A percentile compares a stretch with the other conserved stretches of the same genome.
phyloP scores from a whole-genome alignment of 2,329 filamentous ascomycete genomes.

The Lasiodiplodia citricola region DNA sequence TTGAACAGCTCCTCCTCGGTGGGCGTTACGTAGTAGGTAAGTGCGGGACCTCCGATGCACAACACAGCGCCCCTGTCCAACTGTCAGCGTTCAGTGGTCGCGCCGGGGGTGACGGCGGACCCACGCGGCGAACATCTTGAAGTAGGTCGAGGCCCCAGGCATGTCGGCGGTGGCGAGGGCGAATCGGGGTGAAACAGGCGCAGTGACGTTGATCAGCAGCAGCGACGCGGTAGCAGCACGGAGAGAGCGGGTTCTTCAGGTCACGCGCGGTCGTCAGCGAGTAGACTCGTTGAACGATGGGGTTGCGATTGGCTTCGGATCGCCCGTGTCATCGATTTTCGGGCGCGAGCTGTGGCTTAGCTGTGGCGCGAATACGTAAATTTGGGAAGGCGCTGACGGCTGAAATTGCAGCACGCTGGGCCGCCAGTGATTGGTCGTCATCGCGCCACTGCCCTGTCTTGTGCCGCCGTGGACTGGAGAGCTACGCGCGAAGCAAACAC shows the following conservation, averaged over 20 bases:
- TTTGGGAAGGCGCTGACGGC: not conserved
- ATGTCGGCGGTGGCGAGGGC: slow-evolving; percentile 13
- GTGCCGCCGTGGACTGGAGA: not conserved
- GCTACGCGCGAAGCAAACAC: slow-evolving; percentile 17
- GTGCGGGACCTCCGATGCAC: slow-evolving; percentile 81
- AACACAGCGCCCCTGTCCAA: slow-evolving; percentile 68
- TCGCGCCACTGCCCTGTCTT: not conserved
- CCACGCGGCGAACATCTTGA: slow-evolving; percentile 72
- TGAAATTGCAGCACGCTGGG: slow-evolving; percentile 9
- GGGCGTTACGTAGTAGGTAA: slow-evolving; percentile 80
- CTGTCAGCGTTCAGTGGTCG: slow-evolving; percentile 18
- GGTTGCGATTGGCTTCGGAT: slow-evolving; percentile 19
- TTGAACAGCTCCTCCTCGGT: slow-evolving; percentile 90
- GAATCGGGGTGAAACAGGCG: not conserved
- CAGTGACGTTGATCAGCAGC: not conserved
- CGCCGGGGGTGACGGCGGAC: slow-evolving; percentile 27
- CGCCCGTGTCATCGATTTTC: slow-evolving; percentile 23
- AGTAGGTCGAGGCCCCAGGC: slow-evolving; percentile 49
- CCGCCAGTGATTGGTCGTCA: slow-evolving; percentile 11
- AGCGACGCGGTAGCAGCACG: not conserved
- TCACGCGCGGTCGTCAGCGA: slow-evolving; percentile 3
- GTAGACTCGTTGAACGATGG: not conserved
- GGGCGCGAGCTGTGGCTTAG: not conserved
- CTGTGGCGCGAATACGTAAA: not conserved
- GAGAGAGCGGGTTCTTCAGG: not conserved